Evolutionary conservation across 495 filamentous ascomycete genomes (phyloP).

Genomic region (Penicillium argentinense): DNA sequence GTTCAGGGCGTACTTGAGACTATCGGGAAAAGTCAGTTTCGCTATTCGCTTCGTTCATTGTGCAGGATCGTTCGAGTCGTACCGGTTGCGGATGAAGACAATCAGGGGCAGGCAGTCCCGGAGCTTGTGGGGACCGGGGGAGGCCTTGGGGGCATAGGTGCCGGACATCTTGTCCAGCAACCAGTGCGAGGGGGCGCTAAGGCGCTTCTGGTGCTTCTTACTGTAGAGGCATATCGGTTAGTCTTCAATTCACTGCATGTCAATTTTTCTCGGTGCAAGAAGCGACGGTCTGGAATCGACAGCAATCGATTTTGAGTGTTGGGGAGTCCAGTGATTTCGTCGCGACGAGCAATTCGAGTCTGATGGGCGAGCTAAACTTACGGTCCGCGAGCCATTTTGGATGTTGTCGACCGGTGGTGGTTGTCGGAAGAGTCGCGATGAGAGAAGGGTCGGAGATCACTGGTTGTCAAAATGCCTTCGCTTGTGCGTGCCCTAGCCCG

Average conservation of each 20-base stretch:
- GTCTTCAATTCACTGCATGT: slow-evolving; percentile 16
- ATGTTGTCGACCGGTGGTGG: slow-evolving; percentile 45
- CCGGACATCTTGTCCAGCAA: slow-evolving; percentile 99
- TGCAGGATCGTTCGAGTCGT: slow-evolving; percentile 13
- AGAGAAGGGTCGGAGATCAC: slow-evolving; percentile 13
- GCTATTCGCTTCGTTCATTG: background rate
- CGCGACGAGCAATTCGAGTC: too few species aligned
- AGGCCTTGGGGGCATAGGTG: slow-evolving; percentile 93
- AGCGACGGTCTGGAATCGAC: slow-evolving; percentile 1
- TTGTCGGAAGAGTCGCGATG: slow-evolving; percentile 41
- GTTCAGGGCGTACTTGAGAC: slow-evolving; percentile 99
- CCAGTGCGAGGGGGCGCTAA: slow-evolving; percentile 98
- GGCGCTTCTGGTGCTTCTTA: slow-evolving; percentile 99
- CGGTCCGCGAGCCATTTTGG: slow-evolving; percentile 68
- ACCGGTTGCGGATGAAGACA: slow-evolving; percentile 96
- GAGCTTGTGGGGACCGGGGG: slow-evolving; percentile 97
- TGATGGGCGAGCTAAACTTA: slow-evolving; percentile 42
- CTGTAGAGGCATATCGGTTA: slow-evolving; percentile 51
- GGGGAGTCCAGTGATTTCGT: background rate
- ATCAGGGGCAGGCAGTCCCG: slow-evolving; percentile 98
- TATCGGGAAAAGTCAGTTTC: slow-evolving; percentile 32
- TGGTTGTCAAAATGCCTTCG: slow-evolving; percentile 36
- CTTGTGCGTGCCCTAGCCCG: slow-evolving; percentile 38
- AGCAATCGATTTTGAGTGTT: background rate
- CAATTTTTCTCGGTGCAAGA: background rate